Evolutionary conservation across 495 filamentous ascomycete genomes (phyloP).

Genomic region (Penicillium coprophilum): DNA sequence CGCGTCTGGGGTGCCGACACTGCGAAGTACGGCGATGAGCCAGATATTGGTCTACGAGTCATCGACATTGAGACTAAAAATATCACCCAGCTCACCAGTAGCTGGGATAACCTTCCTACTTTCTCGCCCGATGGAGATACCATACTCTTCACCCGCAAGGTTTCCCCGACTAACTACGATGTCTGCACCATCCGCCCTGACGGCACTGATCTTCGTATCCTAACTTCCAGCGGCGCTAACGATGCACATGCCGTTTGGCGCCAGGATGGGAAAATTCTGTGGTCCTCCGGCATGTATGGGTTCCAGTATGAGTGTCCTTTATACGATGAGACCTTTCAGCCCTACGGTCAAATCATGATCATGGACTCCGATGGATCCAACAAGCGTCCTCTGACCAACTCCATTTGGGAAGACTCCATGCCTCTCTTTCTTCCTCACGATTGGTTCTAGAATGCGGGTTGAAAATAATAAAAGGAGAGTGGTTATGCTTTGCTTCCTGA

Average conservation of each 20-base stretch:
- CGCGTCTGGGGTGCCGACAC: slow-evolving; percentile 30
- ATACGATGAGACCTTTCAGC: slow-evolving; percentile 39
- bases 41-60: slow-evolving; percentile 29
- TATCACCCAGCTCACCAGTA: slow-evolving; percentile 26
- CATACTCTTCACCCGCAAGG: slow-evolving; percentile 36
- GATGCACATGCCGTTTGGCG: slow-evolving; percentile 47
- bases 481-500: background rate
- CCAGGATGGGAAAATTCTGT: slow-evolving; percentile 36
- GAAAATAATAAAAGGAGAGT: background rate
- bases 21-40: slow-evolving; percentile 11
- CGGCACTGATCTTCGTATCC: slow-evolving; percentile 31
- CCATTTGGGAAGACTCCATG: slow-evolving; percentile 40
- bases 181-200: slow-evolving; percentile 40
- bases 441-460: background rate
- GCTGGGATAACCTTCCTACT: slow-evolving; percentile 34
- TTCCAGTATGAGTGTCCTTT: slow-evolving; percentile 35
- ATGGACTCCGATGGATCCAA: slow-evolving; percentile 37
- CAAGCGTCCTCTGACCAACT: slow-evolving; percentile 31
- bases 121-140: slow-evolving; percentile 32
- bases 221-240: slow-evolving; percentile 39
- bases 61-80: slow-evolving; percentile 28
- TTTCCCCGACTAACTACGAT: slow-evolving; percentile 33
- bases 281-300: slow-evolving; percentile 34
- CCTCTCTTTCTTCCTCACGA: slow-evolving; percentile 28
- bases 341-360: slow-evolving; percentile 35